Conservation (phyloP, 2,329 filamentous ascomycete genomes). For the Bretziella fagacearum region DNA sequence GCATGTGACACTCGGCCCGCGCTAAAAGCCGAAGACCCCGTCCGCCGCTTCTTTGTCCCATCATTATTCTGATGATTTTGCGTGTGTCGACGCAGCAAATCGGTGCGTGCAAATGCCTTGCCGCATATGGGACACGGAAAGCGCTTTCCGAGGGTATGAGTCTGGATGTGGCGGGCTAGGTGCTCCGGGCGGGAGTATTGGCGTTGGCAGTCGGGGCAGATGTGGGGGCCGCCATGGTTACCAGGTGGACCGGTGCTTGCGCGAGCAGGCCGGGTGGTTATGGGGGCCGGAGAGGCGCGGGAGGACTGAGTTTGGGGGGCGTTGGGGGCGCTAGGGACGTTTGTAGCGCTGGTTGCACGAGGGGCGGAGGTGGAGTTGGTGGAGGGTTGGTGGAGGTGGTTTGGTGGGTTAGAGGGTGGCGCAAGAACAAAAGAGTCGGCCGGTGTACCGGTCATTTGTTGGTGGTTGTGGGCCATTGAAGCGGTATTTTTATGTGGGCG, state of each 20-base stretch:
- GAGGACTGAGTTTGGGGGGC: not conserved
- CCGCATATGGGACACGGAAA: slow-evolving; percentile 34
- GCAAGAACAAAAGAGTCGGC: too few relatives aligned
- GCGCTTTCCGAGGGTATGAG: slow-evolving; percentile 33
- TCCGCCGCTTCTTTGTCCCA: slow-evolving; percentile 30
- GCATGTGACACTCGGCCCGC: slow-evolving; percentile 35
- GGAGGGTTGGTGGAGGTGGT: not conserved
- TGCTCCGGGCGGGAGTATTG: slow-evolving; percentile 38
- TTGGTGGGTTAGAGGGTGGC: too few relatives aligned
- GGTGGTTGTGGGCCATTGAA: too few relatives aligned
- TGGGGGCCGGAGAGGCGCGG: not conserved
- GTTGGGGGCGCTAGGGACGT: not conserved
- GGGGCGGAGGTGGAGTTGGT: not conserved
- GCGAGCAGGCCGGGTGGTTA: slow-evolving; percentile 7
- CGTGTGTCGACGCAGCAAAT: slow-evolving; percentile 35
- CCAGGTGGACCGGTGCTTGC: slow-evolving; percentile 10
- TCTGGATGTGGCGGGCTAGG: slow-evolving; percentile 34
- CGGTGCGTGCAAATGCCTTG: slow-evolving; percentile 37
- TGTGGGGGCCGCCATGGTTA: slow-evolving; percentile 19
- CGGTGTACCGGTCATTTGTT: too few relatives aligned
- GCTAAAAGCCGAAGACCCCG: slow-evolving; percentile 28
- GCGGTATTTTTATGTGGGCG: too few relatives aligned
- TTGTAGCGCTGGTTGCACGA: not conserved
- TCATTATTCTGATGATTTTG: slow-evolving; percentile 33
- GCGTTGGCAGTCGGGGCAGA: slow-evolving; percentile 34